Percentiles rank a stretch among this genome's conserved stretches.
Conservation (phyloP, 306 rosid species). For the Citrullus colocynthis region DNA sequence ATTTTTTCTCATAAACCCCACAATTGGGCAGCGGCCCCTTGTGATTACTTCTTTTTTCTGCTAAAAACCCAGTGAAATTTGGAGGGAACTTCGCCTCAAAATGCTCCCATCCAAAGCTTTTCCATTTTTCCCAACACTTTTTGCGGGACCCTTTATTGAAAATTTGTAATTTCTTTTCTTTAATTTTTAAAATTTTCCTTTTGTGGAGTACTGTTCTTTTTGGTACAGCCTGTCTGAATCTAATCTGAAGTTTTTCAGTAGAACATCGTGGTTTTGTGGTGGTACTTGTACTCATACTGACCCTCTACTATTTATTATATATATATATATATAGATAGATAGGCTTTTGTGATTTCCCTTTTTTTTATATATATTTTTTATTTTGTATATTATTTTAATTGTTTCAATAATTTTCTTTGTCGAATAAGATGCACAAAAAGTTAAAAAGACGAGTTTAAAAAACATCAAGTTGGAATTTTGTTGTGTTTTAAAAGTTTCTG, state of each 20-base stretch:
- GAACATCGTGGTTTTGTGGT: neutral
- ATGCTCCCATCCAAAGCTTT: neutral
- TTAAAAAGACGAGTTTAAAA: neutral
- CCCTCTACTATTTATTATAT: neutral
- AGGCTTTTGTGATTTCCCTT: neutral
- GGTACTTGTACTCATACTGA: neutral
- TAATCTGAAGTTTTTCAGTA: neutral
- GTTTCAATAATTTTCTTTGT: neutral
- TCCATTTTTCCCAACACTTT: neutral
- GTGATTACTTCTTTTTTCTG: neutral
- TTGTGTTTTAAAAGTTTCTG: neutral
- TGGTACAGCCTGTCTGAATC: conserved; percentile 6
- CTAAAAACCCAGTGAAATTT: neutral
- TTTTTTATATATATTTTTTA: neutral
- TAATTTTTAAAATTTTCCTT: no score
- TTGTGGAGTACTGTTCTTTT: neutral
- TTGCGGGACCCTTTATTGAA: neutral
- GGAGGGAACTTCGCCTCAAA: conserved; percentile 2
- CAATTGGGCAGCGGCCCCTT: neutral
- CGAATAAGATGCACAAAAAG: neutral
- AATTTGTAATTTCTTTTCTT: neutral
- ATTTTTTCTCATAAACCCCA: neutral
- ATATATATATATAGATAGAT: neutral
- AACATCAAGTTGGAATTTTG: neutral
- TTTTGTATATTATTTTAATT: neutral